Percentiles rank a stretch among this genome's conserved stretches.
Conservation (phyloP, 2,329 filamentous ascomycete genomes). For the Paraphoma sp. region DNA sequence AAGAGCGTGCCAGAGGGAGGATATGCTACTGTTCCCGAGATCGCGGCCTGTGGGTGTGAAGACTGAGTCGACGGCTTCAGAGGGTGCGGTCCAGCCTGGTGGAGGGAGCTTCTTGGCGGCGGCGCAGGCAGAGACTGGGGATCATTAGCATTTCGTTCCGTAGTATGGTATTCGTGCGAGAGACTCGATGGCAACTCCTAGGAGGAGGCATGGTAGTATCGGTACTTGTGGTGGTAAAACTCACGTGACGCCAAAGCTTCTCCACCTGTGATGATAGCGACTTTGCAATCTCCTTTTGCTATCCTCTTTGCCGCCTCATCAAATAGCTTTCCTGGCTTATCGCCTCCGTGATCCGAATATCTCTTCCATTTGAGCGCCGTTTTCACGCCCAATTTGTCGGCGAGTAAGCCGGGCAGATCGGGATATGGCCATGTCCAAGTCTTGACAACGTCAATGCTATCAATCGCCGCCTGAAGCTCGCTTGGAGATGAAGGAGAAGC, state of each 20-base stretch:
- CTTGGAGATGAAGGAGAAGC: conserved; percentile 44
- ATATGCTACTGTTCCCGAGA: conserved; percentile 50
- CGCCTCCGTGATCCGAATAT: conserved; percentile 67
- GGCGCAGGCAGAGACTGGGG: conserved; percentile 58
- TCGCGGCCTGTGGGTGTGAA: conserved; percentile 59
- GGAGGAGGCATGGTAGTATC: neutral
- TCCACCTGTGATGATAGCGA: conserved; percentile 68
- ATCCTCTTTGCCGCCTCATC: conserved; percentile 68
- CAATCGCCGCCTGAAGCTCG: conserved; percentile 56
- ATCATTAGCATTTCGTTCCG: neutral
- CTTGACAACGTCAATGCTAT: conserved; percentile 66
- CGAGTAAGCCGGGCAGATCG: conserved; percentile 63
- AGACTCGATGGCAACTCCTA: no score
- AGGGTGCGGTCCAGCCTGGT: conserved; percentile 63
- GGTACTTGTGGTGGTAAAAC: conserved; percentile 12
- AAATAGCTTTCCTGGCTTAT: conserved; percentile 67
- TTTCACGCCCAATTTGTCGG: conserved; percentile 56
- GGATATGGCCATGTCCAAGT: conserved; percentile 72
- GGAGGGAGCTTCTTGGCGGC: conserved; percentile 62
- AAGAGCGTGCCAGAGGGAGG: conserved; percentile 17
- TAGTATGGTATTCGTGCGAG: neutral
- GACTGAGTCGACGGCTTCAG: conserved; percentile 55
- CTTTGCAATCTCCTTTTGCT: conserved; percentile 58
- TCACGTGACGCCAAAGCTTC: conserved; percentile 68
- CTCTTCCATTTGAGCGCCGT: conserved; percentile 54